Percentiles rank a stretch among this genome's conserved stretches.
Conservation (phyloP, 164 flowering plant genomes). For the Piper betle region DNA sequence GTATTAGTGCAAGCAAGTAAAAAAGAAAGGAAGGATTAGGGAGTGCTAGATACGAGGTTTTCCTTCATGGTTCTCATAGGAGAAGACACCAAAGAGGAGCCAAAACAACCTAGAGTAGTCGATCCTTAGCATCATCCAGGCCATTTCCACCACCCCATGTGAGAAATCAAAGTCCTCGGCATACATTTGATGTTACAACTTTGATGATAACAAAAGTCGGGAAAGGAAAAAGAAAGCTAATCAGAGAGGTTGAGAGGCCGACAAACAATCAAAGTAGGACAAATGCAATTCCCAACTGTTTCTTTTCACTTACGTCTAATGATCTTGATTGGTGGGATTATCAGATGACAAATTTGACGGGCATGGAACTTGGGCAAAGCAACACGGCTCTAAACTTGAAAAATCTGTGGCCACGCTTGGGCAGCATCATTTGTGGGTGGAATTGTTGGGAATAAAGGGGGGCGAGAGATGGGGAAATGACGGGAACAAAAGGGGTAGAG, state of each 20-base stretch:
- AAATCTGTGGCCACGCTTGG: constrained; percentile 49
- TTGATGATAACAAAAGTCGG: neutral
- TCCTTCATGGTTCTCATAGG: constrained; percentile 77
- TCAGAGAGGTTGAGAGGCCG: neutral
- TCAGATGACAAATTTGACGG: neutral
- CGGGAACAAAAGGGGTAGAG: neutral
- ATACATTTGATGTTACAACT: constrained; percentile 24
- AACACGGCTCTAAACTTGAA: constrained; percentile 48
- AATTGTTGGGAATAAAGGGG: neutral
- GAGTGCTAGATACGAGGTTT: constrained; percentile 57
- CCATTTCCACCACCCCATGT: constrained; percentile 44
- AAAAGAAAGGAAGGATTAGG: neutral
- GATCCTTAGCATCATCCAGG: constrained; percentile 65
- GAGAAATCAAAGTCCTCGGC: constrained; percentile 30
- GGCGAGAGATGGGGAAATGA: neutral
- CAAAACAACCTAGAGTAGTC: constrained; percentile 80
- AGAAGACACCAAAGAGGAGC: constrained; percentile 60
- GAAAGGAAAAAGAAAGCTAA: neutral
- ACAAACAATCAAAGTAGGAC: too few species aligned
- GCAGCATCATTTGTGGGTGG: constrained; percentile 31
- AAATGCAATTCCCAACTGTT: neutral
- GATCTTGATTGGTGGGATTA: too few species aligned
- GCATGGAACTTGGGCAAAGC: neutral
- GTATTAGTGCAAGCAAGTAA: neutral
- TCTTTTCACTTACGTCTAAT: neutral